Base-by-base conservation (phyloP, 2,329 filamentous ascomycete species). In the Talaromyces sp. region DNA sequence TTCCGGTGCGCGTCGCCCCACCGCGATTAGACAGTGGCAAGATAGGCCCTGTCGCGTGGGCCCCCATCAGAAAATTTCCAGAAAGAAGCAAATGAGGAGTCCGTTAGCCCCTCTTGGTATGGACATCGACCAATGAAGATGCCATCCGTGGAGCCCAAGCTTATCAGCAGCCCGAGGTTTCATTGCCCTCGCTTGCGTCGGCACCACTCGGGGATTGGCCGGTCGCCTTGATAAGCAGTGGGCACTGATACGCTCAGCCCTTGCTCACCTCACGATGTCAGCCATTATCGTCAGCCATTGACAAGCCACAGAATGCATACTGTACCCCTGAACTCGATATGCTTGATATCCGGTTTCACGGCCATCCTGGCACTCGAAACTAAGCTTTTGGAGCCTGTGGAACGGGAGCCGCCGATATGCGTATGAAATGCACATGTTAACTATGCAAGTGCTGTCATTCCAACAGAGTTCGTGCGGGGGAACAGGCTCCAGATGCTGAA, bases 61-160 rank as follows among this genome's bases (percentile, higher is more conserved):
- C 32, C 47, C 44, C 45, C 20, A 36, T 24, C 30, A 42, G 46
- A 60, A 47, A 50, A 56, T 48, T 54, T 61, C 57, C 50, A 54
- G 52, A 58, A 56, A 51, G 45, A 56, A 62, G 47, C 58, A 61
- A 64, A 62, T 57, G 51, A 61, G 57, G 59, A 63, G 57, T 56
- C 51, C 52, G 51, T 16, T 1, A 17, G 19, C 3, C 41, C 51
- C 41, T 29, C 39, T 16, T 3, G 8, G 0, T 33, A n/a, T 4
- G 11, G 2, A 1, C 4, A 3, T 10, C 2, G 24, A 2, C 53
- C 53, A 58, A 51, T 58, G 11, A 52, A 7, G 4, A 20, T 1
- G 2, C 0, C 4, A 2, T 14, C 0, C 2, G 24, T n/a, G 29
- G 44, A 20, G 27, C 20, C 45, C 45, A n/a, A 50, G 56, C 61